A percentile compares a stretch with the other conserved stretches of the same genome.
These are phyloP conservation scores for Gnaphalium uliginosum DNA, from an alignment of 129 eudicot species.

Conservation along the genomic window DNA sequence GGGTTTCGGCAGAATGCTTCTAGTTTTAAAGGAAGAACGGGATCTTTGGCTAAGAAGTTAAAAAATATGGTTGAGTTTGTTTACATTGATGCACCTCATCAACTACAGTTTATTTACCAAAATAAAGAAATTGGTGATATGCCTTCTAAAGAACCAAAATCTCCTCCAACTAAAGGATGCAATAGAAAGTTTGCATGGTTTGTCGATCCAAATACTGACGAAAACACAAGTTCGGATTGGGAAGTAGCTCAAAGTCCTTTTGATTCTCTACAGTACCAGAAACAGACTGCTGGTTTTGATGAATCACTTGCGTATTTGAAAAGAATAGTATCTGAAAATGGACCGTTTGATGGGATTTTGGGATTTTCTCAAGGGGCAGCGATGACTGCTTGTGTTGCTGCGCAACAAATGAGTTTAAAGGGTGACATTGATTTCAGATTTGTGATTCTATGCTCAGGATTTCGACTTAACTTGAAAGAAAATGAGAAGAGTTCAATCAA, in stretches of 20 bases:
- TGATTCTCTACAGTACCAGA: conserved; percentile 76
- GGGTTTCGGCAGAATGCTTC: conserved; percentile 98
- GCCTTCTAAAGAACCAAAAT: conserved; percentile 8
- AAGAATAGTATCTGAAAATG: conserved; percentile 41
- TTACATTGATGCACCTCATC: conserved; percentile 81
- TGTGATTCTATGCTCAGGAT: conserved; percentile 82
- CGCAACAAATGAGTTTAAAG: conserved; percentile 43
- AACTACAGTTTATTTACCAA: conserved; percentile 57
- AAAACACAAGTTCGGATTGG: conserved; percentile 51
- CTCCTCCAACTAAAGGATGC: conserved; percentile 39
- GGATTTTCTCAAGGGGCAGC: conserved; percentile 99
- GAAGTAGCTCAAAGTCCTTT: conserved; percentile 54
- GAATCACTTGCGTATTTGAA: conserved; percentile 64
- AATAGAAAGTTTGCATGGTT: conserved; percentile 80
- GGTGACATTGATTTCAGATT: conserved; percentile 67
- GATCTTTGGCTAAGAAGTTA: conserved; percentile 78
- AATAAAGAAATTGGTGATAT: conserved; percentile 5
- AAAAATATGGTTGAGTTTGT: conserved; percentile 81
- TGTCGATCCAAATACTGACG: conserved; percentile 40
- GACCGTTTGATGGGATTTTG: conserved; percentile 87
- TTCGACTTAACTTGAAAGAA: conserved; percentile 51
- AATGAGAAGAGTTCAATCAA: conserved; percentile 45
- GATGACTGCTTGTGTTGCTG: conserved; percentile 80
- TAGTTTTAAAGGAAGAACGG: conserved; percentile 86
- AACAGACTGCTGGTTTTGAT: conserved; percentile 75